Evolutionary conservation across 1,284 basidiomycete genomes (phyloP).

Genomic region (Cystobasidium pallidum): DNA sequence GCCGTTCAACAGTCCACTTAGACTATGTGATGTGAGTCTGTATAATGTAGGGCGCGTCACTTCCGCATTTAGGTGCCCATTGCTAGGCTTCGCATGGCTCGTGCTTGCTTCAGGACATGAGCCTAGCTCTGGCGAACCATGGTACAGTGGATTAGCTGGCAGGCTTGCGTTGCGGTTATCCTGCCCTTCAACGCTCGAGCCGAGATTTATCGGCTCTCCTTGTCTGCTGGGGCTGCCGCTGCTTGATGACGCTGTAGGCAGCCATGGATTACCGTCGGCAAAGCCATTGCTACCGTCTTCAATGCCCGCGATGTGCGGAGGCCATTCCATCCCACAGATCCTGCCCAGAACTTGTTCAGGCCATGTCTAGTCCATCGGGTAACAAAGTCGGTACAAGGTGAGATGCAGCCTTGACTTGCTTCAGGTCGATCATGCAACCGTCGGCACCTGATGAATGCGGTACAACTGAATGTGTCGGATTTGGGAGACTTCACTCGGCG

Average conservation of each 20-base stretch:
- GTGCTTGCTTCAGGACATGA: slow-evolving; percentile 2
- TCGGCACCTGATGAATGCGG: neutral
- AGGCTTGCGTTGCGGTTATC: neutral
- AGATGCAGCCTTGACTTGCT: too few species aligned
- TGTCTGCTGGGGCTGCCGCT: neutral
- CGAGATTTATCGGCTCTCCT: neutral
- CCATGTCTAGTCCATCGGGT: neutral
- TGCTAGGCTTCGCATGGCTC: neutral
- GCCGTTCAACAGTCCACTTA: slow-evolving; percentile 27
- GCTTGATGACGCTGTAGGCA: slow-evolving; percentile 8
- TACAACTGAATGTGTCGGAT: neutral
- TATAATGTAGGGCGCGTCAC: slow-evolving; percentile 33
- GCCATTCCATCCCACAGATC: slow-evolving; percentile 42
- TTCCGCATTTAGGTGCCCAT: slow-evolving; percentile 7
- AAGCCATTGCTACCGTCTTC: neutral
- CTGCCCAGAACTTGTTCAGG: neutral
- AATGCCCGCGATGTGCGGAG: neutral
- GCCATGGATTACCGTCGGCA: slow-evolving; percentile 32
- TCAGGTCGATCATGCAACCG: neutral
- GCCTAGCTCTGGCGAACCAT: slow-evolving; percentile 10
- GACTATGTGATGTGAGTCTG: slow-evolving; percentile 29
- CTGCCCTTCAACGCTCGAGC: neutral
- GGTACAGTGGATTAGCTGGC: slow-evolving; percentile 22
- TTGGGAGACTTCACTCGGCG: neutral
- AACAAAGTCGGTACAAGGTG: neutral